phyloP scores from a whole-genome alignment of 108 stramenopile genomes.

The Conticribra weissflogii region DNA sequence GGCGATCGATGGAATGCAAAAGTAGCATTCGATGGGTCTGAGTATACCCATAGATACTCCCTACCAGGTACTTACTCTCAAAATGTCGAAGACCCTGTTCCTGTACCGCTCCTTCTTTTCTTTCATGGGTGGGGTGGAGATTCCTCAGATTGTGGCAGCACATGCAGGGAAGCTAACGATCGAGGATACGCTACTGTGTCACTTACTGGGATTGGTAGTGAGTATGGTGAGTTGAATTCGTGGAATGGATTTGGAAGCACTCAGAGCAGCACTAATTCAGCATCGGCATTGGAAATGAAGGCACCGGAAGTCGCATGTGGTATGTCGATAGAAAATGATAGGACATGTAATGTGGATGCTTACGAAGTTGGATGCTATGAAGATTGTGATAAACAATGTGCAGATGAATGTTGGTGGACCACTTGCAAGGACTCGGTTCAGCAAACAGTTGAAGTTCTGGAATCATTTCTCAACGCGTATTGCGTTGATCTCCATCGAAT shows the following conservation, averaged over 20 bases:
- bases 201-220: constrained; percentile 16
- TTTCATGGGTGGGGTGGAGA: constrained; percentile 32
- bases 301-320: constrained; percentile 2
- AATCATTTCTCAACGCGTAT: background rate
- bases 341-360: constrained; percentile 19
- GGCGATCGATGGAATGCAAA: constrained; percentile 1
- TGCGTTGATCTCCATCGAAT: constrained; percentile 24
- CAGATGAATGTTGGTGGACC: constrained; percentile 20
- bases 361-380: constrained; percentile 7
- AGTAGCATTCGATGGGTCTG: constrained; percentile 1
- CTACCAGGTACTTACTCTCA: background rate
- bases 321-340: constrained; percentile 2
- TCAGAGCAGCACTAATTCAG: background rate
- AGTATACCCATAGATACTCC: constrained; percentile 14
- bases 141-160: constrained; percentile 7
- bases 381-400: constrained; percentile 5
- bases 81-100: too few species aligned
- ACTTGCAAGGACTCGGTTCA: constrained; percentile 20
- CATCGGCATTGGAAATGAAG: constrained; percentile 2
- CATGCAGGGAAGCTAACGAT: background rate
- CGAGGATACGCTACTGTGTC: constrained; percentile 16
- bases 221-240: constrained; percentile 10
- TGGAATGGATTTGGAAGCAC: constrained; percentile 23
- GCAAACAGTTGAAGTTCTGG: constrained; percentile 9
- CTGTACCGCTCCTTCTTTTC: constrained; percentile 24